Evolutionary conservation across 192 early-diverging fungal genomes (phyloP).

Genomic region (Backusella tarrabulga): DNA sequence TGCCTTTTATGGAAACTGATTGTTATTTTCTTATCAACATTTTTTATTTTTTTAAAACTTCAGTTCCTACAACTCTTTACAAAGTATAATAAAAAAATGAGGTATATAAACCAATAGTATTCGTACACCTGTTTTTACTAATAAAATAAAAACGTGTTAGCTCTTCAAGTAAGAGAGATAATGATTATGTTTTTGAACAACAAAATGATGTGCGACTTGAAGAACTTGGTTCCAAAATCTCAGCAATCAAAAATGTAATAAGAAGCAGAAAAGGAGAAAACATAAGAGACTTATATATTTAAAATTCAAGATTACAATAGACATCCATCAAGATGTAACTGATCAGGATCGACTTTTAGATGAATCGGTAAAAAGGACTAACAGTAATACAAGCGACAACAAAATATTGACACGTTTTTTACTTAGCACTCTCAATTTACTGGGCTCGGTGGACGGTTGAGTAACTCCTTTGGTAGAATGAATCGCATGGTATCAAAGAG

Average conservation of each 20-base stretch:
- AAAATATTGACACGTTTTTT: not conserved
- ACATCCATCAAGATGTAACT: constrained; percentile 45
- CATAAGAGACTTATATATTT: not conserved
- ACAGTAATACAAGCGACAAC: not conserved
- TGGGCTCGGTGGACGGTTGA: constrained; percentile 23
- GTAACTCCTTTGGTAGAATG: constrained; percentile 29
- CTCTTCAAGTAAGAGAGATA: constrained; percentile 18
- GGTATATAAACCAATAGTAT: not conserved
- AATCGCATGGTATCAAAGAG: constrained; percentile 42
- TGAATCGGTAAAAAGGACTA: constrained; percentile 31
- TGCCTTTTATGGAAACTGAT: not conserved
- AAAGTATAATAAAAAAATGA: not conserved
- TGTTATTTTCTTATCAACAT: not conserved
- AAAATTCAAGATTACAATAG: constrained; percentile 39
- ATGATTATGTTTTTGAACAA: constrained; percentile 43
- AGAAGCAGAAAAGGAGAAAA: not conserved
- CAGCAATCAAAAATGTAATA: constrained; percentile 51
- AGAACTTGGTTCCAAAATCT: constrained; percentile 51
- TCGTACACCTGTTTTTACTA: not conserved
- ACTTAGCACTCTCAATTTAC: constrained; percentile 28
- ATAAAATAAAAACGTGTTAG: not conserved
- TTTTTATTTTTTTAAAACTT: not conserved
- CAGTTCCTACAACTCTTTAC: not conserved
- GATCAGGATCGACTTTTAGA: constrained; percentile 39
- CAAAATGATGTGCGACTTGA: constrained; percentile 55